phyloP scores from a whole-genome alignment of 305 asterid species.

The Rubia peregrina region DNA sequence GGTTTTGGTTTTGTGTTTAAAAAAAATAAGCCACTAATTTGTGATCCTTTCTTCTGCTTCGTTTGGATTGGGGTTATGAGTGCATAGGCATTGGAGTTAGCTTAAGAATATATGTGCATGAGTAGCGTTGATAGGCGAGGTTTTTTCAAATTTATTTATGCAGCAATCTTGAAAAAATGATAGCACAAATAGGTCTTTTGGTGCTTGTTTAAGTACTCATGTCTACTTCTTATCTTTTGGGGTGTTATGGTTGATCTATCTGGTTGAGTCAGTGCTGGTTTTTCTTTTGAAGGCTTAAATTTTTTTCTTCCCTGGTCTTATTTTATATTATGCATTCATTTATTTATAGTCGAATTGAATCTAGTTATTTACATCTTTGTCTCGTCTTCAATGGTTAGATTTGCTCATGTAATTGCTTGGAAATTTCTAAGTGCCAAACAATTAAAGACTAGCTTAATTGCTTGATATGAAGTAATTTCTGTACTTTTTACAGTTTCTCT shows the following conservation, averaged over 20 bases:
- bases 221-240: neutral
- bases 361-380: neutral
- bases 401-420: neutral
- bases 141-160: neutral
- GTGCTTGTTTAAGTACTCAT: neutral
- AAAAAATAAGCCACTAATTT: neutral
- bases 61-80: neutral
- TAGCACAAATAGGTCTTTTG: neutral
- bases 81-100: neutral
- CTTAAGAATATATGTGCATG: neutral
- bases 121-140: neutral
- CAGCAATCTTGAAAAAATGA: neutral
- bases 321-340: neutral
- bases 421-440: neutral
- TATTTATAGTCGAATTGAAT: neutral
- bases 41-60: neutral
- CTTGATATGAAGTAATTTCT: constrained; percentile 1
- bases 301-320: neutral
- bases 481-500: neutral
- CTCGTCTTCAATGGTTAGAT: neutral
- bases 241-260: neutral
- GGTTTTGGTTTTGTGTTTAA: neutral
- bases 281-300: neutral
- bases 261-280: neutral
- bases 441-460: constrained; percentile 1